phyloP scores from a whole-genome alignment of 192 early-diverging fungal genomes.

The Phycomyces blakesleeanus region DNA sequence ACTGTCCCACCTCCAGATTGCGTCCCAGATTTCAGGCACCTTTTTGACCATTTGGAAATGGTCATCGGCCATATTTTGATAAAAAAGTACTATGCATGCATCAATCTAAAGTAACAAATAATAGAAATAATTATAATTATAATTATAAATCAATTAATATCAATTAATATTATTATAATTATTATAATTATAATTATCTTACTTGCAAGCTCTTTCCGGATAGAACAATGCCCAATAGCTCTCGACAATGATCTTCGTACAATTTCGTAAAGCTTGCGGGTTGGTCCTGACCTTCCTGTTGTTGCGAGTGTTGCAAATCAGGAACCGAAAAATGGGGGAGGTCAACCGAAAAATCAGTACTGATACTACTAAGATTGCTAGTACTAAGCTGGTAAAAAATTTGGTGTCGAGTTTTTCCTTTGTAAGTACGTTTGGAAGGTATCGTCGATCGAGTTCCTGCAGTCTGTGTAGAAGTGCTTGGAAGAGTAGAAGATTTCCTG shows the following conservation, averaged over 20 bases:
- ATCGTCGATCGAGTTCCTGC: no score
- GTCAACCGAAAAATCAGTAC: no score
- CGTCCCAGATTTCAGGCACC: constrained; percentile 34
- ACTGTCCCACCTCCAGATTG: constrained; percentile 49
- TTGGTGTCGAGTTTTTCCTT: no score
- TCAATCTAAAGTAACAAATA: not conserved
- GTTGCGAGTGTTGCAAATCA: not conserved
- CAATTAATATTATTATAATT: no score
- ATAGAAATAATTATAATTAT: no score
- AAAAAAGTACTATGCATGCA: not conserved
- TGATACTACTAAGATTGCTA: no score
- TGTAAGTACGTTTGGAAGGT: no score
- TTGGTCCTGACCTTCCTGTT: not conserved
- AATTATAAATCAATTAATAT: no score
- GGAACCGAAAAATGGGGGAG: constrained; percentile 6
- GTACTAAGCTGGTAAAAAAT: no score
- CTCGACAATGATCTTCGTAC: constrained; percentile 7
- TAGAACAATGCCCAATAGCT: not conserved
- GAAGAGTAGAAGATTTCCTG: no score
- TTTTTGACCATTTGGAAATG: constrained; percentile 16
- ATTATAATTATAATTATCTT: no score
- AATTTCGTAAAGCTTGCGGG: not conserved
- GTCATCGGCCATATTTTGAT: constrained; percentile 8
- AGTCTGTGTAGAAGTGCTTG: no score
- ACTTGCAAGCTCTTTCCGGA: constrained; percentile 1